Conservation (phyloP, 1,284 basidiomycete genomes). For the Rhodofomes roseus region DNA sequence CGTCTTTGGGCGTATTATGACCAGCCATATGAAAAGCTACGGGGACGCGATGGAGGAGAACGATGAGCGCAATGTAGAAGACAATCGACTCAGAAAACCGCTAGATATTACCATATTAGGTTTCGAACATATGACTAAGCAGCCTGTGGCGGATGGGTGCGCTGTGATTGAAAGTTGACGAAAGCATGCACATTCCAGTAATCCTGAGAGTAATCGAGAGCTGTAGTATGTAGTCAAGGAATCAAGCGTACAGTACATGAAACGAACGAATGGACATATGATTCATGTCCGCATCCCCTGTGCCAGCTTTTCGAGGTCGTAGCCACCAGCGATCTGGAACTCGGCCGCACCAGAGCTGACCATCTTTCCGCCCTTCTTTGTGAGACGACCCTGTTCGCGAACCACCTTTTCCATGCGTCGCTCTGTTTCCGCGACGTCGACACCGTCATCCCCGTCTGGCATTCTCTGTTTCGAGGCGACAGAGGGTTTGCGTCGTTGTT, state of each 20-base stretch:
- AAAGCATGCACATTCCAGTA: too few species aligned
- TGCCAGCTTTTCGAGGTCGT: constrained; percentile 67
- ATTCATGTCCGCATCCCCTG: constrained; percentile 21
- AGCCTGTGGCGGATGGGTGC: not conserved
- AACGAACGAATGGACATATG: too few species aligned
- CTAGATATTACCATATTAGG: constrained; percentile 7
- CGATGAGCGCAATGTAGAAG: not conserved
- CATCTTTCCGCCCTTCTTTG: constrained; percentile 80
- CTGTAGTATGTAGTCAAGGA: too few species aligned
- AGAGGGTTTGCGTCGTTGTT: constrained; percentile 14
- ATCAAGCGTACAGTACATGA: too few species aligned
- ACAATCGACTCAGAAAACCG: not conserved
- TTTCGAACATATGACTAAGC: constrained; percentile 23
- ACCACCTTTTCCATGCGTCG: constrained; percentile 87
- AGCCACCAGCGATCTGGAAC: constrained; percentile 77
- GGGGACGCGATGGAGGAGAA: not conserved
- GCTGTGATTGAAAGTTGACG: not conserved
- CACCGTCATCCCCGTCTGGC: constrained; percentile 38
- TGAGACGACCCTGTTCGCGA: constrained; percentile 77
- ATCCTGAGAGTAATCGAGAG: too few species aligned
- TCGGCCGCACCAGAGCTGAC: constrained; percentile 72
- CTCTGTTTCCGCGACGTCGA: constrained; percentile 61
- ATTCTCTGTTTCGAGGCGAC: constrained; percentile 4
- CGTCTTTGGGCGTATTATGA: constrained; percentile 30
- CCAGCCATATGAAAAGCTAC: constrained; percentile 17